Base-by-base conservation (phyloP, 2,329 filamentous ascomycete genomes). In the Fusarium torreyae region DNA sequence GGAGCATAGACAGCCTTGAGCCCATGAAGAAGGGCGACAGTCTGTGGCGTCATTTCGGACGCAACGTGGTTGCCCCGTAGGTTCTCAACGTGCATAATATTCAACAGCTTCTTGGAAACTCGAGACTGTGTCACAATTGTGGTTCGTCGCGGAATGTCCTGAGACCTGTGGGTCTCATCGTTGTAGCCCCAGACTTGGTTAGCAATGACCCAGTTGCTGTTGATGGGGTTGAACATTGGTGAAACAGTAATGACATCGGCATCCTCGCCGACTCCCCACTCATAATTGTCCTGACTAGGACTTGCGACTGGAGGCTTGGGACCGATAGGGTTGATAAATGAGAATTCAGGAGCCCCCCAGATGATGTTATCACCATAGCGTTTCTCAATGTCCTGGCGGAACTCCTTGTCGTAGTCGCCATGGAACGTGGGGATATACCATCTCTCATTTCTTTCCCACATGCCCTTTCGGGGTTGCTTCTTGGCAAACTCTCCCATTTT, bases 111-210 rank as follows among this genome's bases (percentile, higher is more conserved):
- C 76, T 89, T 91, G 17, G 92, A 94, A 9, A 93, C 82, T 53
- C 92, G 88, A 2, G 91, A 90, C 68, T 93, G 91, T 0, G 92
- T 94, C 65, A 94, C 89, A 73, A 94, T 92, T n/a, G 92, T 92
- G 13, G 90, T 89, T 61, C 92, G 88, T 55, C 92, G 89, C 14
- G 92, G 91, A 1, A 92, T 86, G 44, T 89, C 84, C 44, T 81
- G 81, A 26, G 84, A 83, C 15, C 78, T 74, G 72, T 87, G 85
- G 10, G 78, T 79, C 17, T 79, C 77, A 66, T 88, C 83, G 55
- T 78, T 82, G 80, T 91, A 94, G 40, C 90, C 90, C 80, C 89
- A 92, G 24, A 92, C 84, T 68, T 92, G 89, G 70, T 89, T 84
- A 50, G 84, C 84, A 76, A 92, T 90, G 31, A 92, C 86, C 92